Evolutionary conservation across 495 filamentous ascomycete species (phyloP).

Genomic region (Aspergillus wentii): DNA sequence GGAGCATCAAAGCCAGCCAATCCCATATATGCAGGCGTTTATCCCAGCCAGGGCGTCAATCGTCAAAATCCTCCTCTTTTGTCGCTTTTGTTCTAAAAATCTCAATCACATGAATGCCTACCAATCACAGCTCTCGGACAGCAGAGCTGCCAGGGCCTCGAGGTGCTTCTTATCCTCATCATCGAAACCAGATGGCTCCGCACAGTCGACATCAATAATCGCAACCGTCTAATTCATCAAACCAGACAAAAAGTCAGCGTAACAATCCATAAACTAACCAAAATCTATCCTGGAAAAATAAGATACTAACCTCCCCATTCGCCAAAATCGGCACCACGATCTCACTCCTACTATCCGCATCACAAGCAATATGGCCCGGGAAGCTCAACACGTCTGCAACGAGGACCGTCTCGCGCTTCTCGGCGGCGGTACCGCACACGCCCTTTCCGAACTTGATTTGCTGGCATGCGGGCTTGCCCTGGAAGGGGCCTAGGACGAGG

Average conservation of each 20-base stretch:
- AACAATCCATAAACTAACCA: background rate
- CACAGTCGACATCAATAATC: constrained; percentile 88
- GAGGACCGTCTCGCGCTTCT: constrained; percentile 57
- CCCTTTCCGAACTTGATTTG: constrained; percentile 74
- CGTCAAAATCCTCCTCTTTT: too few relatives aligned
- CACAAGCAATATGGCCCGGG: constrained; percentile 89
- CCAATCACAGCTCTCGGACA: constrained; percentile 73
- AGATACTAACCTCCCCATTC: constrained; percentile 46
- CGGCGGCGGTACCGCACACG: constrained; percentile 78
- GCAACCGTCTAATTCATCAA: constrained; percentile 62
- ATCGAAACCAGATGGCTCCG: constrained; percentile 66
- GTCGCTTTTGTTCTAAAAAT: too few relatives aligned
- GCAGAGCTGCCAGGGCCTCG: constrained; percentile 62
- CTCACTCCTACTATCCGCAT: constrained; percentile 76
- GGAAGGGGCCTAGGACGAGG: constrained; percentile 82
- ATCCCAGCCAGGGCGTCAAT: too few relatives aligned
- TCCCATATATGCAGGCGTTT: too few relatives aligned
- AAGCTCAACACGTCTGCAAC: constrained; percentile 73
- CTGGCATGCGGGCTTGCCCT: constrained; percentile 85
- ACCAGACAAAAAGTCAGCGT: background rate
- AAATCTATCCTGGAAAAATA: constrained; percentile 6
- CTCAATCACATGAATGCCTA: too few relatives aligned
- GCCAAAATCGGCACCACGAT: constrained; percentile 81
- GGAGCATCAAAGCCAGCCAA: too few relatives aligned
- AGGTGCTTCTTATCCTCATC: constrained; percentile 64